Base-by-base conservation (phyloP, 352 stramenopile genomes). In the Pythium apleroticum region DNA sequence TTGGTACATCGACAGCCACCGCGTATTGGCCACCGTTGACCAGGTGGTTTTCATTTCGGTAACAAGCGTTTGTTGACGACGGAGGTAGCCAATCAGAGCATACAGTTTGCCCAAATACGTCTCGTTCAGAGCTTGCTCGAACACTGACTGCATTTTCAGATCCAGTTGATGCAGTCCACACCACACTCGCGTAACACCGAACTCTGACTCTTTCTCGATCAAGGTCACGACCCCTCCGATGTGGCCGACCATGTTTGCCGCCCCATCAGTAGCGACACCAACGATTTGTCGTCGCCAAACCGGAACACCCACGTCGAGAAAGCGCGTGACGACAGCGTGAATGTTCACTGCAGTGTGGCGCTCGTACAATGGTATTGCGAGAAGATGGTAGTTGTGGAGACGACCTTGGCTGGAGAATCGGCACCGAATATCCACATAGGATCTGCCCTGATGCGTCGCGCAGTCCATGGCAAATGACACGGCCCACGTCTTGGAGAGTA, bases 1-100 rank as follows among this genome's bases (percentile, higher is more conserved):
- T 8, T 30, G 22, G 43, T 31, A 67, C 54, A 72, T 72, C 14
- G 65, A 72, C 12, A 65, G 15, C 55, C 59, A 72, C 15, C 65
- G 52, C 14, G 49, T 72, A 15, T 37, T 50, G 1, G 53, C 52
- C 28, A 67, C 54, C 37, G 57, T 67, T 1, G 59, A 58, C 20
- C 53, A 64, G 2, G 58, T 65, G n/a, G 59, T 57, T 53, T 45
- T 17, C 17, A 22, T 53, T 17, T 60, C 57, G 8, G 52, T 54
- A 17, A 49, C 39, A 22, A 59, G 35, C 14, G 19, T 52, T n/a
- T 43, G 30, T 11, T 72, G 57, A 14, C 52, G 53, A 11, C 59
- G 54, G 49, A 74, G 60, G 45, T 30, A 48, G 24, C 54, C 56
- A 7, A 68, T 46, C 52, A 72, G 15, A 30, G 19, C 31, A n/a